Conservation (phyloP, 352 stramenopile species). For the Globisporangium nagaii region DNA sequence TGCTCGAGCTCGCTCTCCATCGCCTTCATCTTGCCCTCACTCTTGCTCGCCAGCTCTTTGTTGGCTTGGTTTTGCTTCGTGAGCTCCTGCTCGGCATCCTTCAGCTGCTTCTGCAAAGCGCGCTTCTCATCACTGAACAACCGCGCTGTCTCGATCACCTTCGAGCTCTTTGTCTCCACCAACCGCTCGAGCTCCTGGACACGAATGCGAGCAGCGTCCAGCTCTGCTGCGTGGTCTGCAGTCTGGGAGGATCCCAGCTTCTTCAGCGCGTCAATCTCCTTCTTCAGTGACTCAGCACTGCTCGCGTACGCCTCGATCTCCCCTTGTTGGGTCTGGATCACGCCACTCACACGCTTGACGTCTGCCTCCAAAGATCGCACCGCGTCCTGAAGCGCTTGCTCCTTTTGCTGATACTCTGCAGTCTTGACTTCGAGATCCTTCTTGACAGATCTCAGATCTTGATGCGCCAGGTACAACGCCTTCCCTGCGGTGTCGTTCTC, state of each 20-base stretch:
- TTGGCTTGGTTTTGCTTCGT: slow-evolving; percentile 16
- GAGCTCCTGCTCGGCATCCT: slow-evolving; percentile 20
- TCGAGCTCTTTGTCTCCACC: slow-evolving; percentile 22
- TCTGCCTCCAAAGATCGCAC: slow-evolving; percentile 3
- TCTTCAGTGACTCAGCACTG: background rate
- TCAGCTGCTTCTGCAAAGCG: slow-evolving; percentile 19
- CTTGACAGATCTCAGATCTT: slow-evolving; percentile 4
- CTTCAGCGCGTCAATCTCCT: background rate
- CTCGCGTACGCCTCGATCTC: background rate
- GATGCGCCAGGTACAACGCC: background rate
- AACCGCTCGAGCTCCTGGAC: slow-evolving; percentile 29
- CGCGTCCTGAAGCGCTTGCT: background rate
- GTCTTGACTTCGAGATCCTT: background rate
- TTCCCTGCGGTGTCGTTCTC: background rate
- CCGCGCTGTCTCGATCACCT: slow-evolving; percentile 17
- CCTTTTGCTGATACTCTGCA: background rate
- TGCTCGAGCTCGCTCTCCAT: slow-evolving; percentile 10
- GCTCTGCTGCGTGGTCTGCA: slow-evolving; percentile 20
- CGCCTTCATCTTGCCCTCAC: slow-evolving; percentile 16
- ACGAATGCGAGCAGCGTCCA: slow-evolving; percentile 18
- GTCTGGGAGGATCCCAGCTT: background rate
- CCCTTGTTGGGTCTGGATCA: background rate
- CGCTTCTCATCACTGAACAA: slow-evolving; percentile 17
- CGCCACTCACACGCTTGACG: background rate
- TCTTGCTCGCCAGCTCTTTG: slow-evolving; percentile 23